phyloP scores from a whole-genome alignment of 352 stramenopile genomes.

The Blastocystis sp. region DNA sequence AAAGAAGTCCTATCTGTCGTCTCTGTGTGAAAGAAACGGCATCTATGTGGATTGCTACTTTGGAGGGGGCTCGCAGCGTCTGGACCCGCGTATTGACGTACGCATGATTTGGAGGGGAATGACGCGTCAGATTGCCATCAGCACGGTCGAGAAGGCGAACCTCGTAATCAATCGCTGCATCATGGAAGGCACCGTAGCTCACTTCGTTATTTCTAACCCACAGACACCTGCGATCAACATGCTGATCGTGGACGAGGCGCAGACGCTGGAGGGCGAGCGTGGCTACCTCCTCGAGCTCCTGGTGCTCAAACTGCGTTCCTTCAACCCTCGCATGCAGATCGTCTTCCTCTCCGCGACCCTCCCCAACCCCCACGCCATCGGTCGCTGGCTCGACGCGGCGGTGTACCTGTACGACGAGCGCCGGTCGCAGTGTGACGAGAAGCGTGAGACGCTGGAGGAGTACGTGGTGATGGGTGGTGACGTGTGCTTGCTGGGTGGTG shows the following conservation, averaged over 20 bases:
- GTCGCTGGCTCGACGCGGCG: constrained; percentile 22
- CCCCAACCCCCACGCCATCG: not conserved
- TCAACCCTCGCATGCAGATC: constrained; percentile 38
- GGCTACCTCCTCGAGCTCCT: constrained; percentile 52
- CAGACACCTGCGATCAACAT: constrained; percentile 34
- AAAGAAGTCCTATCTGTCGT: constrained; percentile 18
- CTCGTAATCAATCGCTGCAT: constrained; percentile 24
- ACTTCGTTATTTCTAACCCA: not conserved
- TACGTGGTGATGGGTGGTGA: not conserved
- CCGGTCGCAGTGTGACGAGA: not conserved
- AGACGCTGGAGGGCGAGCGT: constrained; percentile 22
- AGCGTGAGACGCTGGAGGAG: not conserved
- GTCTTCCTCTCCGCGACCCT: constrained; percentile 47
- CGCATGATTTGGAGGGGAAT: too few relatives aligned
- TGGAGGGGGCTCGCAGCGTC: not conserved
- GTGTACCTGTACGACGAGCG: not conserved
- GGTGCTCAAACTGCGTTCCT: constrained; percentile 15
- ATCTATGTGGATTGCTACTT: constrained; percentile 42
- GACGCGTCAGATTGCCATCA: constrained; percentile 36
- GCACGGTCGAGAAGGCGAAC: constrained; percentile 57
- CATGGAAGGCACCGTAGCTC: not conserved
- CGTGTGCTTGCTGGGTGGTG: not conserved
- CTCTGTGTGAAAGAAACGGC: constrained; percentile 25
- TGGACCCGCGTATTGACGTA: constrained; percentile 43
- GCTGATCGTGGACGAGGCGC: constrained; percentile 60